phyloP scores from a whole-genome alignment of 192 early-diverging fungal genomes.

The Diversispora eburnea region DNA sequence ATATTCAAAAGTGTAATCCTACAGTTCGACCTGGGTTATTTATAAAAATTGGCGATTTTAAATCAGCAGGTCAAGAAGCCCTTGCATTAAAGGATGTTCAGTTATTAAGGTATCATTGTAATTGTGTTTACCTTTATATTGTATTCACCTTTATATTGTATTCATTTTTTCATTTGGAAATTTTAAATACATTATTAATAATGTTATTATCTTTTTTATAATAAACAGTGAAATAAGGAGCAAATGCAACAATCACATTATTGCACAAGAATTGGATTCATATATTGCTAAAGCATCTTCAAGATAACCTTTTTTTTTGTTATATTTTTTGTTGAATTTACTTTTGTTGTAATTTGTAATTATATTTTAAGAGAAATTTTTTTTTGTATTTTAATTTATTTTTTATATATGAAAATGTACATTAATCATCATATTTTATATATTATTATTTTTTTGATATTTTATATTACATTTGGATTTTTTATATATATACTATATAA shows the following conservation, averaged over 20 bases:
- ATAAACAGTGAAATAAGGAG: conserved; percentile 37
- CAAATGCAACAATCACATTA: conserved; percentile 45
- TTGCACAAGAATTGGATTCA: conserved; percentile 45
- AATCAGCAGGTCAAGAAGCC: conserved; percentile 70
- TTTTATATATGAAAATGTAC: too few relatives aligned
- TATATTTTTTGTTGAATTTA: too few relatives aligned
- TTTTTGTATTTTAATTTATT: too few relatives aligned
- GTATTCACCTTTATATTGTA: neutral
- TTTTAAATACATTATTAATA: neutral
- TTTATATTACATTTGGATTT: too few relatives aligned
- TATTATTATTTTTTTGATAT: too few relatives aligned
- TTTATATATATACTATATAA: too few relatives aligned
- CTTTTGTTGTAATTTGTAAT: too few relatives aligned
- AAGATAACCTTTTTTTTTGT: neutral
- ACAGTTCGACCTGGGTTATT: conserved; percentile 57
- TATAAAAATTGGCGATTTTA: conserved; percentile 68
- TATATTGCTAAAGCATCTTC: conserved; percentile 37
- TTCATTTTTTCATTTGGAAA: neutral
- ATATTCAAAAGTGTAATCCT: conserved; percentile 69
- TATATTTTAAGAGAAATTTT: too few relatives aligned
- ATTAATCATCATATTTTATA: too few relatives aligned
- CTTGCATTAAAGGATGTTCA: conserved; percentile 60
- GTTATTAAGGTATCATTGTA: conserved; percentile 48
- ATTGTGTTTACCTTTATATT: neutral
- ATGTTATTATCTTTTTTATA: neutral